Percentiles rank a stretch among this genome's conserved stretches.
phyloP scores from a whole-genome alignment of 805 yeast genomes.

The Hanseniaspora clermontiae region DNA sequence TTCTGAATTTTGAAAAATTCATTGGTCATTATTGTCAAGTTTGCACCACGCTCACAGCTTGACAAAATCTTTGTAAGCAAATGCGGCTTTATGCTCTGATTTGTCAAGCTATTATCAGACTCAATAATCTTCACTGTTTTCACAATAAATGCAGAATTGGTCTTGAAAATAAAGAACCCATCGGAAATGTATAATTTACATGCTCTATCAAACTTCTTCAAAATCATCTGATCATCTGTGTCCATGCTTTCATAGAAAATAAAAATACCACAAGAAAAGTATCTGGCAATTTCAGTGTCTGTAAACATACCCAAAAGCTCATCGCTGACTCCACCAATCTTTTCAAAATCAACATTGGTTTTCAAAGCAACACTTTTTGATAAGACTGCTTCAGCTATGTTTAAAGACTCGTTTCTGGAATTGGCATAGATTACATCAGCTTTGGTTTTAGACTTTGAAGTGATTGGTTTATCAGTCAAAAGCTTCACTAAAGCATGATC shows the following conservation, averaged over 20 bases:
- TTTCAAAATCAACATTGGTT: conserved; percentile 25
- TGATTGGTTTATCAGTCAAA: conserved; percentile 29
- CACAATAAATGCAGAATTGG: conserved; percentile 45
- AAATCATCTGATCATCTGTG: conserved; percentile 41
- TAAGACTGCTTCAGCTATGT: conserved; percentile 31
- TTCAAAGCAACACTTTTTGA: conserved; percentile 30
- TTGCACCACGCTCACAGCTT: conserved; percentile 25
- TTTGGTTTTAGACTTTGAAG: conserved; percentile 39
- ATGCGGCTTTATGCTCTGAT: conserved; percentile 15
- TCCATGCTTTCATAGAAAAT: conserved; percentile 47
- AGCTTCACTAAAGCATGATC: conserved; percentile 26
- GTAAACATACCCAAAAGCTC: conserved; percentile 33
- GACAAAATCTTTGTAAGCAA: conserved; percentile 58
- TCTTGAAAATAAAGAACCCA: conserved; percentile 34
- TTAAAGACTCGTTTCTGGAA: conserved; percentile 24
- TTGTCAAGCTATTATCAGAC: conserved; percentile 31
- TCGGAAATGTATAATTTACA: not conserved
- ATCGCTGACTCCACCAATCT: conserved; percentile 31
- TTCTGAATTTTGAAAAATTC: conserved; percentile 51
- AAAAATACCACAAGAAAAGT: conserved; percentile 52
- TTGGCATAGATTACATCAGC: conserved; percentile 37
- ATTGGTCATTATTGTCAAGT: conserved; percentile 46
- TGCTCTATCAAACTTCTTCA: conserved; percentile 31
- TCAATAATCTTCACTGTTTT: conserved; percentile 68
- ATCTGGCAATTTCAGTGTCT: conserved; percentile 36